phyloP scores from a whole-genome alignment of 1,284 basidiomycete species.

The Cryptococcus sp. region DNA sequence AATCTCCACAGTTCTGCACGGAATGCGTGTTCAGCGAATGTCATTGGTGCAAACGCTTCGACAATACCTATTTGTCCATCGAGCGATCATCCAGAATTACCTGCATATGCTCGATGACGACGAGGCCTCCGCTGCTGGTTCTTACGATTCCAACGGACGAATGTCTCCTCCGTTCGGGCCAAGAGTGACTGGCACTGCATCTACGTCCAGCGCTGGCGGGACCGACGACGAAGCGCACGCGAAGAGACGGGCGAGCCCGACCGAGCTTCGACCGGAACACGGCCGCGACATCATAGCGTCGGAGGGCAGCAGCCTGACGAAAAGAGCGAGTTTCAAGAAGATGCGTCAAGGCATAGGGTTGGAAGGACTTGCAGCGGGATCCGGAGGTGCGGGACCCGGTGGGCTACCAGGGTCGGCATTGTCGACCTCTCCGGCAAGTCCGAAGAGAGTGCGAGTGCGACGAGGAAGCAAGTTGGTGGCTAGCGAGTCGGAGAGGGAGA shows the following conservation, averaged over 20 bases:
- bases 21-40: slow-evolving; percentile 90
- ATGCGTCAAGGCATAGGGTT: slow-evolving; percentile 26
- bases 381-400: too few relatives aligned
- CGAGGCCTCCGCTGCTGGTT: slow-evolving; percentile 8
- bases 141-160: background rate
- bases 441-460: background rate
- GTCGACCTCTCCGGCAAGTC: background rate
- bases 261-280: slow-evolving; percentile 39
- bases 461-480: background rate
- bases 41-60: slow-evolving; percentile 83
- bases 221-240: slow-evolving; percentile 45
- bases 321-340: slow-evolving; percentile 51
- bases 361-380: slow-evolving; percentile 2
- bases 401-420: too few relatives aligned
- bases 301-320: slow-evolving; percentile 27
- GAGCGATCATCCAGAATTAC: slow-evolving; percentile 77
- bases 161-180: background rate
- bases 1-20: slow-evolving; percentile 73
- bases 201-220: slow-evolving; percentile 10
- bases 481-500: background rate
- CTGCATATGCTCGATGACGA: slow-evolving; percentile 74
- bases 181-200: background rate
- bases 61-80: slow-evolving; percentile 87
- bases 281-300: slow-evolving; percentile 6
- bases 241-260: slow-evolving; percentile 47